Conservation (phyloP, 768 basidiomycete species). For the Kwoniella botswanensis region DNA sequence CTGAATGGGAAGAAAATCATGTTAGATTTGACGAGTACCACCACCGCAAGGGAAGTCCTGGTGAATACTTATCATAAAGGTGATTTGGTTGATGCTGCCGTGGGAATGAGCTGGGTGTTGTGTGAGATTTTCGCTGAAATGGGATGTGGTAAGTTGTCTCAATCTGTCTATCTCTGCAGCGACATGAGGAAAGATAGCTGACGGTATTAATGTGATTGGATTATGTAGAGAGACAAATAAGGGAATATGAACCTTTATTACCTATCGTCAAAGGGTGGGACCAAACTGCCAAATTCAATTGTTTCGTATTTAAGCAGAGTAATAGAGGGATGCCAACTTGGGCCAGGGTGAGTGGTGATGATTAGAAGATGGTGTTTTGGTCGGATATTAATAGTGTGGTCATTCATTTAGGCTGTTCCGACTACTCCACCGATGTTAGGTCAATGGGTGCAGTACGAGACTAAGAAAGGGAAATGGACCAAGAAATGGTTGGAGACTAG, state of each 20-base stretch:
- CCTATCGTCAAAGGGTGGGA: conserved; percentile 88
- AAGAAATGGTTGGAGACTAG: conserved; percentile 88
- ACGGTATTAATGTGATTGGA: neutral
- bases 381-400: neutral
- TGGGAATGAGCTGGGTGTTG: conserved; percentile 75
- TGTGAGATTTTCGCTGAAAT: conserved; percentile 89
- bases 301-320: conserved; percentile 78
- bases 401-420: conserved; percentile 61
- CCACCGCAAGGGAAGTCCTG: conserved; percentile 75
- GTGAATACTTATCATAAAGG: conserved; percentile 70
- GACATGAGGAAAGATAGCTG: neutral
- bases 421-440: conserved; percentile 55
- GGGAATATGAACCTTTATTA: conserved; percentile 80
- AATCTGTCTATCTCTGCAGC: neutral
- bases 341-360: conserved; percentile 35
- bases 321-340: conserved; percentile 66
- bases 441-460: conserved; percentile 84
- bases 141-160: conserved; percentile 74
- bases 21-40: conserved; percentile 71
- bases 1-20: conserved; percentile 60
- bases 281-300: conserved; percentile 76
- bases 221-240: conserved; percentile 78
- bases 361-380: neutral
- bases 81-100: conserved; percentile 65
- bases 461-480: conserved; percentile 91